phyloP scores from a whole-genome alignment of 495 filamentous ascomycete genomes.

The Annulohypoxylon bovei region DNA sequence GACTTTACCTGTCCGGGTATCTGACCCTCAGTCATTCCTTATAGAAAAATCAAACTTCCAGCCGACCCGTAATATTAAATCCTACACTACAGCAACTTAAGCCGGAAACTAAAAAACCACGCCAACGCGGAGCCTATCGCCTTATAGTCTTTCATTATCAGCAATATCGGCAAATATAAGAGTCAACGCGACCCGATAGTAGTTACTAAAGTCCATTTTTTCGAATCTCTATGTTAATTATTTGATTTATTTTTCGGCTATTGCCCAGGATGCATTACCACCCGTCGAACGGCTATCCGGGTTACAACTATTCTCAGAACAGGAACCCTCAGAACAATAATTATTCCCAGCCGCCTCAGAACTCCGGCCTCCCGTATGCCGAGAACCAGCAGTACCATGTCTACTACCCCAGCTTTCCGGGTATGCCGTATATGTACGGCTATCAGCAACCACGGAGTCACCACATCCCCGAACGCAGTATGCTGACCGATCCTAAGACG shows the following conservation, averaged over 20 bases:
- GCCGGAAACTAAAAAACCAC: neutral
- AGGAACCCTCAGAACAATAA: neutral
- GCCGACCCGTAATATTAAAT: neutral
- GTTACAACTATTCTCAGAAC: conserved; percentile 29
- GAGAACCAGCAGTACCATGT: conserved; percentile 36
- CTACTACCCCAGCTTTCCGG: conserved; percentile 30
- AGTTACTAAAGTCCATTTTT: conserved; percentile 6
- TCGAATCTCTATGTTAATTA: conserved; percentile 13
- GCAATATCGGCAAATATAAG: neutral
- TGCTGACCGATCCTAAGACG: conserved; percentile 48
- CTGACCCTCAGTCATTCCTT: conserved; percentile 61
- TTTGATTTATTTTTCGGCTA: neutral
- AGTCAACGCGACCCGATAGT: neutral
- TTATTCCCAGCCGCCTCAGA: conserved; percentile 7
- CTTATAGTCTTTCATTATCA: conserved; percentile 2
- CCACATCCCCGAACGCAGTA: conserved; percentile 34
- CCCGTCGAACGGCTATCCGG: conserved; percentile 27
- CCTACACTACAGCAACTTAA: neutral
- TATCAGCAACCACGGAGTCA: conserved; percentile 40
- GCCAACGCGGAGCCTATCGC: neutral
- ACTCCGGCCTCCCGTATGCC: conserved; percentile 23
- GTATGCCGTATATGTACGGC: conserved; percentile 43
- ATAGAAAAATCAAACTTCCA: conserved; percentile 19
- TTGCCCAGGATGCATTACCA: conserved; percentile 33
- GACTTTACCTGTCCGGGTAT: conserved; percentile 36